Conservation (phyloP, 2,329 filamentous ascomycete species). For the Stachybotrys elegans region DNA sequence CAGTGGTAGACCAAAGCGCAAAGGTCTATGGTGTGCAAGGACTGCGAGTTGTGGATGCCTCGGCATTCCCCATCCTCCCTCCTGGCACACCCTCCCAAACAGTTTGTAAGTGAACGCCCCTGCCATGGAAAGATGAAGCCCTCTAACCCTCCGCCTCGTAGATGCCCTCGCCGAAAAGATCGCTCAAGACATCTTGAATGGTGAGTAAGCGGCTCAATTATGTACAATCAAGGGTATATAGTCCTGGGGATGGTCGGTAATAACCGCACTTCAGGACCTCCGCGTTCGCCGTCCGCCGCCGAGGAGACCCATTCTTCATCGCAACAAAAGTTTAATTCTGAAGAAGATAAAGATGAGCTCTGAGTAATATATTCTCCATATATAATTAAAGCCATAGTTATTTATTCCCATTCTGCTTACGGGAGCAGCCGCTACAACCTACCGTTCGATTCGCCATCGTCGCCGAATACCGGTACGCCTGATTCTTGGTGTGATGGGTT, state of each 20-base stretch:
- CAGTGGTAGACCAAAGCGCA: constrained; percentile 48
- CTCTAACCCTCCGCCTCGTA: neutral
- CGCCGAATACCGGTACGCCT: no score
- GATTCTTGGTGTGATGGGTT: no score
- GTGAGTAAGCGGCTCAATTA: neutral
- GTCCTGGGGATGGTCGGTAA: neutral
- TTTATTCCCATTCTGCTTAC: no score
- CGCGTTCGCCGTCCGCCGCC: neutral
- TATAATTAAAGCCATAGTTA: neutral
- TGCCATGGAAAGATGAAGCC: neutral
- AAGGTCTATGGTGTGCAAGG: constrained; percentile 45
- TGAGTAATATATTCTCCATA: neutral
- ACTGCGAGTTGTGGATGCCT: constrained; percentile 54
- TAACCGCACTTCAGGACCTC: neutral
- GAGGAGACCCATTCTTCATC: neutral
- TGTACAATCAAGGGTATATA: neutral
- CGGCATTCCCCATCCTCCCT: constrained; percentile 43
- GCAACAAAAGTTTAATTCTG: neutral
- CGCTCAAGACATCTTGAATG: neutral
- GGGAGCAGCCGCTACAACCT: no score
- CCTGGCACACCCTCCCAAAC: constrained; percentile 4
- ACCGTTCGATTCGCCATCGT: no score
- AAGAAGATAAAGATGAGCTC: neutral
- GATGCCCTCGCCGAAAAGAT: constrained; percentile 3
- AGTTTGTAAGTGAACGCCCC: constrained; percentile 4